These are phyloP conservation scores for Tephrocybe sp. DNA, from an alignment of 768 basidiomycete species.

Conservation along the genomic window DNA sequence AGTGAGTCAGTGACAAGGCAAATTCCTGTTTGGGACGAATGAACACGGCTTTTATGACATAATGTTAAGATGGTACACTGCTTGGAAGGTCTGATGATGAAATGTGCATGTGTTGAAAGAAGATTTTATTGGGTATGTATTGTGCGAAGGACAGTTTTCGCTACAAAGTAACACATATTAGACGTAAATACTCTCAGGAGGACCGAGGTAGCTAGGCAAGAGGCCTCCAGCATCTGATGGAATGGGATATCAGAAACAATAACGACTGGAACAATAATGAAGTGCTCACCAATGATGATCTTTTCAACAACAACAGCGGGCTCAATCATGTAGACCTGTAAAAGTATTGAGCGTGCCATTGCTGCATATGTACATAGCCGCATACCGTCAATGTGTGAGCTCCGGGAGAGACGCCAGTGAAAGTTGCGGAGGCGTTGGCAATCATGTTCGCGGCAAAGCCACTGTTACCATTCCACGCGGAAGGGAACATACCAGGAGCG, in stretches of 20 bases:
- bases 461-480: conserved; percentile 44
- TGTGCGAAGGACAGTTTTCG: neutral
- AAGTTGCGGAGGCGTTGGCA: conserved; percentile 35
- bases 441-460: conserved; percentile 56
- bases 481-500: conserved; percentile 43
- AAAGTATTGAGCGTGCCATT: neutral
- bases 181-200: conserved; percentile 46
- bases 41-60: too few species aligned
- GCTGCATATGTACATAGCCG: neutral
- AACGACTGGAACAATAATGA: neutral
- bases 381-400: conserved; percentile 57
- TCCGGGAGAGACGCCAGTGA: conserved; percentile 43
- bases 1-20: too few species aligned
- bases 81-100: neutral
- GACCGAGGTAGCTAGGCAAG: conserved; percentile 55
- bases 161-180: conserved; percentile 2
- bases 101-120: neutral
- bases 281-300: conserved; percentile 51
- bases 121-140: neutral
- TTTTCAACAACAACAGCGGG: conserved; percentile 63
- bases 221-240: conserved; percentile 53
- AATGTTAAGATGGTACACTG: too few species aligned
- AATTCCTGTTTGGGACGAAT: too few species aligned
- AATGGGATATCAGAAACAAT: neutral
- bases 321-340: conserved; percentile 50